These are phyloP conservation scores for Aspergillus piperis DNA, from an alignment of 2,329 filamentous ascomycete species.

Conservation along the genomic window DNA sequence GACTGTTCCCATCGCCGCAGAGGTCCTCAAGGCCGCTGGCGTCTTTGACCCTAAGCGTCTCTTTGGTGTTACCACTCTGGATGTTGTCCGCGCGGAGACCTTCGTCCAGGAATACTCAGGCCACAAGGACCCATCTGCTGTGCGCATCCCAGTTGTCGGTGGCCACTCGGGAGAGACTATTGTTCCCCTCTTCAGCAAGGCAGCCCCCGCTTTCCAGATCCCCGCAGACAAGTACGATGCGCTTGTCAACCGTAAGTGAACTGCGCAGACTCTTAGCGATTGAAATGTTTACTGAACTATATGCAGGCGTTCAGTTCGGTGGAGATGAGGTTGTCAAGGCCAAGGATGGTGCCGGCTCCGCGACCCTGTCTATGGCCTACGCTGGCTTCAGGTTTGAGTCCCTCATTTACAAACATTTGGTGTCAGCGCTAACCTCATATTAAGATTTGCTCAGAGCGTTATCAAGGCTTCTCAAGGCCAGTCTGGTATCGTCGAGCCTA, in stretches of 20 bases:
- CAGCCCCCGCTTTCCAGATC: constrained; percentile 75
- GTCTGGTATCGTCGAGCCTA: constrained; percentile 90
- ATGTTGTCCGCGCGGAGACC: constrained; percentile 96
- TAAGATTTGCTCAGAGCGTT: constrained; percentile 88
- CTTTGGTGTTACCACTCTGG: constrained; percentile 97
- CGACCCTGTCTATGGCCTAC: constrained; percentile 92
- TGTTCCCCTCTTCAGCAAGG: constrained; percentile 93
- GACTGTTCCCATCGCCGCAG: constrained; percentile 94
- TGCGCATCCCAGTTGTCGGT: constrained; percentile 88
- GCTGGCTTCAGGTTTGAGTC: constrained; percentile 79
- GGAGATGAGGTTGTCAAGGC: constrained; percentile 96
- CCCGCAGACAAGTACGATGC: constrained; percentile 87
- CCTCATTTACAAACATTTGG: constrained; percentile 15
- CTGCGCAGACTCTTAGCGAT: background rate
- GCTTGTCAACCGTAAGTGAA: constrained; percentile 73
- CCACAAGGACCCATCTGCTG: constrained; percentile 77
- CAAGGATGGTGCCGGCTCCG: constrained; percentile 87
- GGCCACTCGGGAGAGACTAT: constrained; percentile 98
- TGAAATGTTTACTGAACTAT: background rate
- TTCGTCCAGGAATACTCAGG: constrained; percentile 86
- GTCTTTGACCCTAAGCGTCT: constrained; percentile 95
- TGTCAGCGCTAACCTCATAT: constrained; percentile 20
- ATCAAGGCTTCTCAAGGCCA: constrained; percentile 85
- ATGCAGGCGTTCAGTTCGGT: constrained; percentile 80
- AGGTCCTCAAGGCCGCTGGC: constrained; percentile 89